A percentile compares a stretch with the other conserved stretches of the same genome.
phyloP scores from a whole-genome alignment of 1,139 yeast species.

The Debaryomycetaceae sp. region DNA sequence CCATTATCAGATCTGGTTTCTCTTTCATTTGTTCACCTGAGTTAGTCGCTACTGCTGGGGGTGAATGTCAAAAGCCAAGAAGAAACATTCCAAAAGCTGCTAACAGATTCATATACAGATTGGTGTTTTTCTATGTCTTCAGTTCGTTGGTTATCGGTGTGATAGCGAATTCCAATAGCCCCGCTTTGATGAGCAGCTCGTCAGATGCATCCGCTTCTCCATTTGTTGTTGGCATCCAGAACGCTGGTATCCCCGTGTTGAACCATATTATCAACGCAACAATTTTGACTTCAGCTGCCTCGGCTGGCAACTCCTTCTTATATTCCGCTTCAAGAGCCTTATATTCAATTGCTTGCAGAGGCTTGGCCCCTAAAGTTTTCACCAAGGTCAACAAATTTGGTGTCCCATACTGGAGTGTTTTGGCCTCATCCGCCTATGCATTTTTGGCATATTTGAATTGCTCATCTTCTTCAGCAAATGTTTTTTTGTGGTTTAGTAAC shows the following conservation, averaged over 20 bases:
- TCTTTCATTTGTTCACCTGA: slow-evolving; percentile 41
- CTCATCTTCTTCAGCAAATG: slow-evolving; percentile 48
- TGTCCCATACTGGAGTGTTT: slow-evolving; percentile 55
- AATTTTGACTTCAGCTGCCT: slow-evolving; percentile 63
- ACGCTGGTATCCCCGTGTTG: slow-evolving; percentile 58
- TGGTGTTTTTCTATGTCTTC: slow-evolving; percentile 44
- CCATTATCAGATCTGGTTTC: slow-evolving; percentile 38
- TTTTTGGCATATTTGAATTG: slow-evolving; percentile 61
- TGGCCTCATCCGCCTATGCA: slow-evolving; percentile 26
- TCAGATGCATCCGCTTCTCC: slow-evolving; percentile 49
- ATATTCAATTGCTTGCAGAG: slow-evolving; percentile 59
- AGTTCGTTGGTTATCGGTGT: slow-evolving; percentile 49
- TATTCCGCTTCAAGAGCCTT: slow-evolving; percentile 69
- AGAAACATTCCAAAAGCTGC: slow-evolving; percentile 46
- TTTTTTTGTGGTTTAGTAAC: slow-evolving; percentile 68
- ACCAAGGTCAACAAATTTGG: slow-evolving; percentile 62
- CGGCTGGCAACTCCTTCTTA: slow-evolving; percentile 71
- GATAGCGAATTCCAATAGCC: slow-evolving; percentile 34
- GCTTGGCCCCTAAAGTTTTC: slow-evolving; percentile 57
- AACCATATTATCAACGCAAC: slow-evolving; percentile 69
- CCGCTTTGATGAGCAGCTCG: slow-evolving; percentile 29
- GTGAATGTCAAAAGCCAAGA: slow-evolving; percentile 46
- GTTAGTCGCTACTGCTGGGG: slow-evolving; percentile 35
- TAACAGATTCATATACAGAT: slow-evolving; percentile 43
- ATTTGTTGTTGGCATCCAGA: slow-evolving; percentile 49